Evolutionary conservation across 2,329 filamentous ascomycete genomes (phyloP).

Genomic region (Penicillium sp.): DNA sequence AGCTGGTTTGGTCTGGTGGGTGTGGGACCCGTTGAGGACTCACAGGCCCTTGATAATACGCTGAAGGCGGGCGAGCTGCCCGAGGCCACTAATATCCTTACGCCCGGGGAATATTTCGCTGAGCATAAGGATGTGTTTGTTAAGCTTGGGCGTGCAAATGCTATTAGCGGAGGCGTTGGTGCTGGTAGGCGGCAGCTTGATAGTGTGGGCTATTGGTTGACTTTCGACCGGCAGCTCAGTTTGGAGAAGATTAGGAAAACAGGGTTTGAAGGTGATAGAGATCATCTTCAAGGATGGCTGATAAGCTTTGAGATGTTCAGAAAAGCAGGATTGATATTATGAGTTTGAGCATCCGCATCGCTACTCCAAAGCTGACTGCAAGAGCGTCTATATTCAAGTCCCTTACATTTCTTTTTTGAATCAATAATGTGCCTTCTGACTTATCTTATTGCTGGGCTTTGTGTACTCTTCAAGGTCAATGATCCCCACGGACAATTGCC

Average conservation of each 20-base stretch:
- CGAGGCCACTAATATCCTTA: neutral
- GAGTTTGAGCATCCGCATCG: neutral
- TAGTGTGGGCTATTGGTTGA: slow-evolving; percentile 49
- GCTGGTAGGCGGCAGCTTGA: slow-evolving; percentile 42
- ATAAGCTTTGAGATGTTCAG: slow-evolving; percentile 46
- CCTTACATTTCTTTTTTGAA: too few species aligned
- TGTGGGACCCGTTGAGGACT: slow-evolving; percentile 14
- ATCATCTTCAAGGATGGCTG: slow-evolving; percentile 44
- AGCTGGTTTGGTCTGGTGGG: slow-evolving; percentile 32
- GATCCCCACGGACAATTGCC: too few species aligned
- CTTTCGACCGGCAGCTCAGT: slow-evolving; percentile 51
- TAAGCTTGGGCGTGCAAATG: slow-evolving; percentile 24
- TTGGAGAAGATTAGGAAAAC: slow-evolving; percentile 40
- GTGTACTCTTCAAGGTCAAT: too few species aligned
- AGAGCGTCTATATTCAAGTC: too few species aligned
- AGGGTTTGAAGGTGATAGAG: slow-evolving; percentile 42
- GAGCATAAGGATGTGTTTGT: slow-evolving; percentile 32
- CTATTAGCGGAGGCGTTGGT: slow-evolving; percentile 35
- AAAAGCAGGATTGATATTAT: slow-evolving; percentile 44
- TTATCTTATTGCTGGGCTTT: too few species aligned
- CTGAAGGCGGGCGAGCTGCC: slow-evolving; percentile 13
- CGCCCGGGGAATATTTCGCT: slow-evolving; percentile 26
- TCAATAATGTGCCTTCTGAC: too few species aligned
- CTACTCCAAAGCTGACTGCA: neutral
- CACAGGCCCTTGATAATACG: neutral